Evolutionary conservation across 257 asterid genomes (phyloP).

Genomic region (Nemophila menziesii): DNA sequence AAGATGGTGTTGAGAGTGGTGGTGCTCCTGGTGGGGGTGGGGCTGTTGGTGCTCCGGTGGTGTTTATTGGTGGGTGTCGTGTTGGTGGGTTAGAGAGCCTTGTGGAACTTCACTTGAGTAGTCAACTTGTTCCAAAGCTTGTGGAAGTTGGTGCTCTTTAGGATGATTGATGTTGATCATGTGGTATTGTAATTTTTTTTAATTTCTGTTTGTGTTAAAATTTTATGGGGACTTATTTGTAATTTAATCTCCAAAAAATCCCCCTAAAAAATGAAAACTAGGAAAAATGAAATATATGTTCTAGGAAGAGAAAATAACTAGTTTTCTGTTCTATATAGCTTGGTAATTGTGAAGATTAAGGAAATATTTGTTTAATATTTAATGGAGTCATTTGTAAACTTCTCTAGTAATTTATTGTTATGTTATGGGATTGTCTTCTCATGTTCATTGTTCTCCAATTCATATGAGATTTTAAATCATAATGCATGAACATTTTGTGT

Average conservation of each 20-base stretch:
- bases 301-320: slow-evolving; percentile 3
- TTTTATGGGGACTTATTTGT: slow-evolving; percentile 6
- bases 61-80: slow-evolving; percentile 73
- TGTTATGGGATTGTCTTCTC: background rate
- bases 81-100: slow-evolving; percentile 82
- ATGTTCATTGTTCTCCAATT: background rate
- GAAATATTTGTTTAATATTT: too few species aligned
- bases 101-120: slow-evolving; percentile 71
- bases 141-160: slow-evolving; percentile 65
- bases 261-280: background rate
- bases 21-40: slow-evolving; percentile 14
- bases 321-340: background rate
- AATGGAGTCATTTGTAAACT: background rate
- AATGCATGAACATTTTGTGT: background rate
- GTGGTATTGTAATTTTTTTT: slow-evolving; percentile 25
- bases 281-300: background rate
- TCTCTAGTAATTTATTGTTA: background rate
- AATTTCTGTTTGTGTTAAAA: background rate
- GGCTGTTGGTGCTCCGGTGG: slow-evolving; percentile 36
- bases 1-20: slow-evolving; percentile 1
- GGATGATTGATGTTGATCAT: too few species aligned
- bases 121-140: slow-evolving; percentile 77
- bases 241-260: background rate
- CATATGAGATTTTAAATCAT: background rate
- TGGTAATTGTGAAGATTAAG: background rate